Conservation (phyloP, 768 basidiomycete genomes). For the Boletus pseudo-olivaceus region DNA sequence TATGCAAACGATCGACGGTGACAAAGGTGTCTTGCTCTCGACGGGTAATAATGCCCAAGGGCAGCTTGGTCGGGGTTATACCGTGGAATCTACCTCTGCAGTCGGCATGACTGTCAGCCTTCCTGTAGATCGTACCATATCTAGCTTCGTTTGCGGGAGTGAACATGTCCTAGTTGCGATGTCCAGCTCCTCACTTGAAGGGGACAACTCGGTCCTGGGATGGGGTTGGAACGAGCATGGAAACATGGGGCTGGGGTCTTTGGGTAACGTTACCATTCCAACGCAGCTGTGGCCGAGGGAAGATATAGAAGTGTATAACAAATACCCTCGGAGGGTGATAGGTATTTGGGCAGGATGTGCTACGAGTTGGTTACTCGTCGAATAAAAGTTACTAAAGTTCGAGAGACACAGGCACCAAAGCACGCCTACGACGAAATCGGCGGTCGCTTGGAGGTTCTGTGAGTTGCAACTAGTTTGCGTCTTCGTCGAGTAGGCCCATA, state of each 20-base stretch:
- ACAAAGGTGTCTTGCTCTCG: slow-evolving; percentile 36
- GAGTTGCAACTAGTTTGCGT: slow-evolving; percentile 37
- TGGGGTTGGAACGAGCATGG: slow-evolving; percentile 99
- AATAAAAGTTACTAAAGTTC: slow-evolving; percentile 13
- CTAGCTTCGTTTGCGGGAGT: slow-evolving; percentile 67
- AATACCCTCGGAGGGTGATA: slow-evolving; percentile 14
- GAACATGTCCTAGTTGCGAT: slow-evolving; percentile 69
- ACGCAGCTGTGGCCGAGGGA: slow-evolving; percentile 50
- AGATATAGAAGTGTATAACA: slow-evolving; percentile 1
- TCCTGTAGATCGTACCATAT: slow-evolving; percentile 24
- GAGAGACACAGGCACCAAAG: not conserved
- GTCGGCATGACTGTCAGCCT: slow-evolving; percentile 12
- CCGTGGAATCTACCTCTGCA: not conserved
- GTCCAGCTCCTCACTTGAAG: slow-evolving; percentile 15
- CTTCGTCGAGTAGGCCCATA: slow-evolving; percentile 56
- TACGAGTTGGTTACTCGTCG: slow-evolving; percentile 32
- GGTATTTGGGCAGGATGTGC: slow-evolving; percentile 31
- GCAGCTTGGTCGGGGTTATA: slow-evolving; percentile 53
- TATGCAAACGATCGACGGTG: slow-evolving; percentile 27
- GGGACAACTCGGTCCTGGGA: slow-evolving; percentile 52
- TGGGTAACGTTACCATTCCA: slow-evolving; percentile 50
- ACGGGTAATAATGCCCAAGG: slow-evolving; percentile 56
- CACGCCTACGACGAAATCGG: not conserved
- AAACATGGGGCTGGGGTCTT: slow-evolving; percentile 72
- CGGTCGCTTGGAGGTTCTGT: not conserved